Evolutionary conservation across 306 rosid genomes (phyloP), one percentile per base, ranked within the genome.

Genomic region (Vigna reflexopilosa): DNA sequence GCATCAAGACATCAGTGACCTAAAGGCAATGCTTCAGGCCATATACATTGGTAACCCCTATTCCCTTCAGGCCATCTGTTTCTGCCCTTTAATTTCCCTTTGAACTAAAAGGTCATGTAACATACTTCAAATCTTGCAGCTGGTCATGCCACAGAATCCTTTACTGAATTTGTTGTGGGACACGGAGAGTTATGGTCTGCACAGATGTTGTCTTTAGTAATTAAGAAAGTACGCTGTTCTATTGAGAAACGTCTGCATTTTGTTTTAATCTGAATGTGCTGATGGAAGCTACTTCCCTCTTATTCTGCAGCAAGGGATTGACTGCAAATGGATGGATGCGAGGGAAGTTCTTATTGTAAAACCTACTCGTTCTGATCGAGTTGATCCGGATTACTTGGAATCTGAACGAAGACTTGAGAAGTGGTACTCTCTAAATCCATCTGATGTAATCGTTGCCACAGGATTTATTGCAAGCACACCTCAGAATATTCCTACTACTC

Each of bases 131-230:
- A 65, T 51, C 75, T 78, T 83, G 89, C 93, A 93, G 98, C 98
- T 86, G 96, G 98, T 81, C 93, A 93, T 90, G 95, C 96, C 11
- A 90, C 97, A 30, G 98, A 93, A 86, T 93, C 97, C 48, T 93
- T 93, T 84, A 77, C 90, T n/a, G 93, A 93, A 75, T 93, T 91
- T 86, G 91, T 93, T 62, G 98, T 91, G 50, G 98, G 98, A 40
- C 91, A 93, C 47, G 98, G 98, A 71, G 98, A 93, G 82, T 82
- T 93, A 65, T 93, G 98, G 97, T 93, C 96, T 72, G 98, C 97
- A 62, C 91, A 92, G 65, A 58, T 93, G 83, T 71, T 93, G 84
- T 91, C 93, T 40, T 76, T 72, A 67, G 89, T 82, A 72, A 57
- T 90, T 77, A 89, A 85, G 81, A 87, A 90, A 95, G 98, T 93